Conservation (phyloP, 2,329 filamentous ascomycete species). For the Cladorrhinum sp. region DNA sequence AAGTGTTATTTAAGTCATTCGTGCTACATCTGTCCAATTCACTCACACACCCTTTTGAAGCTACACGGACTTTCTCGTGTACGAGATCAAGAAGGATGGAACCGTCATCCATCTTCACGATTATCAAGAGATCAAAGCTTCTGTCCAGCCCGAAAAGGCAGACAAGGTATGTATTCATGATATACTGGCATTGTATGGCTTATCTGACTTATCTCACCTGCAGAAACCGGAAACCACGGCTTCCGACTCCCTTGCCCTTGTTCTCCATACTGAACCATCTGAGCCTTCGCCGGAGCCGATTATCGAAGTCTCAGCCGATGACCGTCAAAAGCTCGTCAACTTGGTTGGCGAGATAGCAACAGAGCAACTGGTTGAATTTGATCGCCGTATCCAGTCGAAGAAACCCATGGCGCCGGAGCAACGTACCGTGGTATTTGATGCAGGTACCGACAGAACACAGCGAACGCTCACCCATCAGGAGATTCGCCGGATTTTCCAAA, state of each 20-base stretch:
- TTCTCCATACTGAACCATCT: background rate
- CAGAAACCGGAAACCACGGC: background rate
- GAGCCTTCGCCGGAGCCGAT: conserved; percentile 6
- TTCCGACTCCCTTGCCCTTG: conserved; percentile 28
- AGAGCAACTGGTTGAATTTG: conserved; percentile 41
- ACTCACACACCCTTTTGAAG: conserved; percentile 38
- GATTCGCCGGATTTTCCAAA: conserved; percentile 77
- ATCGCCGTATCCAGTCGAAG: conserved; percentile 35
- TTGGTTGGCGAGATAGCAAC: conserved; percentile 41
- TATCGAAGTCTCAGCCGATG: conserved; percentile 29
- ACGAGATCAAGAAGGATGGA: conserved; percentile 77
- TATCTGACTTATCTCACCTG: background rate
- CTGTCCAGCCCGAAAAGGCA: conserved; percentile 11
- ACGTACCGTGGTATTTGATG: conserved; percentile 38
- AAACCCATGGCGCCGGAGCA: conserved; percentile 30
- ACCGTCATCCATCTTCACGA: conserved; percentile 67
- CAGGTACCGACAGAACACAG: conserved; percentile 43
- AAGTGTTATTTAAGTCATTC: conserved; percentile 16
- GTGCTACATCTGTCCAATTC: background rate
- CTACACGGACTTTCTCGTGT: conserved; percentile 90
- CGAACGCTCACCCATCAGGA: conserved; percentile 53
- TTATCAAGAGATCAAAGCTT: conserved; percentile 21
- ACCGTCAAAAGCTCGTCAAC: conserved; percentile 37
- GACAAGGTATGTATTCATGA: background rate
- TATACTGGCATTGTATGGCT: background rate